Conservation (phyloP, 257 asterid species). For the Solanum chiquidenum region DNA sequence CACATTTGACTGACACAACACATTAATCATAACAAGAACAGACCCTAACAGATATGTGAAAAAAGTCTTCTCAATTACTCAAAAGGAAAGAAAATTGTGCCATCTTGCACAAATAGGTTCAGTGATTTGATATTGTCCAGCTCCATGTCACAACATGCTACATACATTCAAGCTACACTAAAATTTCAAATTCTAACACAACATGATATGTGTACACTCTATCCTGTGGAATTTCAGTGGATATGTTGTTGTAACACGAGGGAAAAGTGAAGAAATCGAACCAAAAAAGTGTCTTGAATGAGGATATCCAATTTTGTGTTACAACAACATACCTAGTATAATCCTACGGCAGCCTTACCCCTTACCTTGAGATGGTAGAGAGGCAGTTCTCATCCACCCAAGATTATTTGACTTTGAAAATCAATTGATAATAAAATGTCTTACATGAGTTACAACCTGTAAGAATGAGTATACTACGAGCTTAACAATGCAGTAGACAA, state of each 20-base stretch:
- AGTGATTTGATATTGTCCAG: neutral
- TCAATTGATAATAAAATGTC: neutral
- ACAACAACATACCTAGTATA: neutral
- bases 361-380: neutral
- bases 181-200: neutral
- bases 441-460: neutral
- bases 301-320: neutral
- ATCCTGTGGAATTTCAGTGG: neutral
- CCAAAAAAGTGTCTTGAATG: neutral
- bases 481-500: neutral
- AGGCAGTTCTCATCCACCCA: neutral
- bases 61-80: neutral
- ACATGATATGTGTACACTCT: neutral
- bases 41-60: neutral
- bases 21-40: neutral
- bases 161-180: neutral
- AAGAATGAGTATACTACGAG: neutral
- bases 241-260: neutral
- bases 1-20: conserved; percentile 7
- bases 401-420: neutral
- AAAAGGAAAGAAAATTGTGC: neutral
- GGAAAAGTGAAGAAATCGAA: neutral
- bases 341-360: neutral
- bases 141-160: neutral
- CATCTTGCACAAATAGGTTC: neutral